phyloP scores from a whole-genome alignment of 129 eudicot species.

The Cynara cardunculus region DNA sequence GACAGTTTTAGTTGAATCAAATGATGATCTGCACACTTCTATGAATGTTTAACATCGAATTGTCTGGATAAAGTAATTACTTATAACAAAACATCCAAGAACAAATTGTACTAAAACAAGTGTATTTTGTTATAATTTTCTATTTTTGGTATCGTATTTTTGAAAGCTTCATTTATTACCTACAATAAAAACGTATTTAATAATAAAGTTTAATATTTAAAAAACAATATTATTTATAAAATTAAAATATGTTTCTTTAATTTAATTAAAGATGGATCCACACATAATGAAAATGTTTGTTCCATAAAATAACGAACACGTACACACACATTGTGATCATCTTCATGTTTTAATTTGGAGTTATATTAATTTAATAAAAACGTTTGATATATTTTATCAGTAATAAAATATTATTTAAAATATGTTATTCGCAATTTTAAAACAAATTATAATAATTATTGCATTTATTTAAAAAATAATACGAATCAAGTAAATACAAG shows the following conservation, averaged over 20 bases:
- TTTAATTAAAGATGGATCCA: neutral
- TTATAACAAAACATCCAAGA: too few species aligned
- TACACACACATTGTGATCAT: conserved; percentile 11
- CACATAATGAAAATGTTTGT: neutral
- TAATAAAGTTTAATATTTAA: too few species aligned
- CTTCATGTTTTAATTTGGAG: conserved; percentile 1
- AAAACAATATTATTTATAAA: too few species aligned
- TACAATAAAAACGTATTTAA: too few species aligned
- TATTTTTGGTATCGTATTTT: too few species aligned
- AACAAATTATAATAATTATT: neutral
- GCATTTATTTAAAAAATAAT: neutral
- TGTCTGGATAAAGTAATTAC: too few species aligned
- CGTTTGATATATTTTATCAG: neutral
- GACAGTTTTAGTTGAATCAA: too few species aligned
- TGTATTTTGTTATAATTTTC: too few species aligned
- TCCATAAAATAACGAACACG: neutral
- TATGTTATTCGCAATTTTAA: neutral
- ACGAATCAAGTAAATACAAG: neutral
- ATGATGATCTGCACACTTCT: too few species aligned
- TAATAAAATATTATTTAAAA: neutral
- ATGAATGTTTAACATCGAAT: too few species aligned
- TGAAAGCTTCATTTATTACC: too few species aligned
- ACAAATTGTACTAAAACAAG: too few species aligned
- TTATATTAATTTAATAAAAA: neutral
- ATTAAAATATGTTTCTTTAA: neutral